Evolutionary conservation across 345 rosid species (phyloP).

Genomic region (Turritis glabra): DNA sequence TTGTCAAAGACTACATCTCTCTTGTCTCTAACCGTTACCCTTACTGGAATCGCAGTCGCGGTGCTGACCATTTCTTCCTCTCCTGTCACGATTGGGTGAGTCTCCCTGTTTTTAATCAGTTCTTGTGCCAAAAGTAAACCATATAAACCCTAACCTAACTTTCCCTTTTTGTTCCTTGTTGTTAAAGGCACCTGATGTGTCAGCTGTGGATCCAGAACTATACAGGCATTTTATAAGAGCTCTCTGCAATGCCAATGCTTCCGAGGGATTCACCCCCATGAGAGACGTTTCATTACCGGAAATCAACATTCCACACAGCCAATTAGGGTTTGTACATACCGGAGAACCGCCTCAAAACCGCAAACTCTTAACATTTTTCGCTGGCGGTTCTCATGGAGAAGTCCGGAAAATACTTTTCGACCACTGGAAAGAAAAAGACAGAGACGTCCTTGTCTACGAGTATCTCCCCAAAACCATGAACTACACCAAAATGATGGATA

Average conservation of each 20-base stretch:
- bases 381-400: conserved; percentile 65
- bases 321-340: conserved; percentile 28
- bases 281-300: conserved; percentile 75
- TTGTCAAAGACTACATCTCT: conserved; percentile 46
- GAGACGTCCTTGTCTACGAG: conserved; percentile 52
- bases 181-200: conserved; percentile 64
- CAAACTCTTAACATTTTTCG: conserved; percentile 60
- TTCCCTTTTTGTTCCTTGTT: not conserved
- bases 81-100: conserved; percentile 76
- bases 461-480: conserved; percentile 43
- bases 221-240: conserved; percentile 63
- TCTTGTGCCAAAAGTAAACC: not conserved
- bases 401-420: conserved; percentile 48
- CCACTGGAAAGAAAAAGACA: conserved; percentile 70
- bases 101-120: not conserved
- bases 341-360: conserved; percentile 41
- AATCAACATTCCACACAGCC: conserved; percentile 33
- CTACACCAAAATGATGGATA: conserved; percentile 50
- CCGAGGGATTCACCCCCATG: conserved; percentile 61
- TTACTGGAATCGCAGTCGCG: conserved; percentile 60
- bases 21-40: conserved; percentile 50
- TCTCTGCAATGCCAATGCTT: conserved; percentile 76
- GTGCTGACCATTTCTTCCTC: conserved; percentile 64
- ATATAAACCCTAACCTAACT: not conserved
- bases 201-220: conserved; percentile 45